These are phyloP conservation scores for Metarhizium sp. DNA, from an alignment of 2,329 filamentous ascomycete genomes.

Conservation along the genomic window DNA sequence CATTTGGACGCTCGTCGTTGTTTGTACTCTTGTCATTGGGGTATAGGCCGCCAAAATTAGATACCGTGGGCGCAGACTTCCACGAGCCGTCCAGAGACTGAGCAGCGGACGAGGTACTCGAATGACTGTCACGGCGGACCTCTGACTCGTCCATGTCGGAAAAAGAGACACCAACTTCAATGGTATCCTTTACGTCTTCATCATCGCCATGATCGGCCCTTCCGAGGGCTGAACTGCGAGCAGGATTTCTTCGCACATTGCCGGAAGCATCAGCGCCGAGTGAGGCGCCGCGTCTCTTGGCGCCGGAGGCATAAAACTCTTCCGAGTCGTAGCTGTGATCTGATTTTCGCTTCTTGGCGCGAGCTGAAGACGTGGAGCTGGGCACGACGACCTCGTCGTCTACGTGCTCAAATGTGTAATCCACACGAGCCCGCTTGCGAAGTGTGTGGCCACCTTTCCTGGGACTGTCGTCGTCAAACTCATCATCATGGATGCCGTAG, in stretches of 20 bases:
- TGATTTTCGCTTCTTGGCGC: slow-evolving; percentile 27
- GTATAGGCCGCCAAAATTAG: neutral
- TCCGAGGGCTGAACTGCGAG: slow-evolving; percentile 27
- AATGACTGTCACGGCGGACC: slow-evolving; percentile 13
- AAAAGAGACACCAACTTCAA: slow-evolving; percentile 40
- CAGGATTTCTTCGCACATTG: slow-evolving; percentile 29
- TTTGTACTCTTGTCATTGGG: neutral
- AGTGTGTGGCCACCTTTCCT: slow-evolving; percentile 51
- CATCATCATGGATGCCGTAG: slow-evolving; percentile 22
- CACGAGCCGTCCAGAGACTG: slow-evolving; percentile 11
- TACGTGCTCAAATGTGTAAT: slow-evolving; percentile 46
- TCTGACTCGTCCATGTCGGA: slow-evolving; percentile 24
- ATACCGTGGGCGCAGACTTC: slow-evolving; percentile 9
- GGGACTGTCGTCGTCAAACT: slow-evolving; percentile 39
- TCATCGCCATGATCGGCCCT: slow-evolving; percentile 27
- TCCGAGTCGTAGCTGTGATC: slow-evolving; percentile 25
- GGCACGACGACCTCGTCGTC: slow-evolving; percentile 35
- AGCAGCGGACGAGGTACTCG: slow-evolving; percentile 20
- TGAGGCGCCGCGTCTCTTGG: slow-evolving; percentile 28
- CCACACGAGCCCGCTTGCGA: slow-evolving; percentile 45
- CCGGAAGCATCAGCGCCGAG: slow-evolving; percentile 25
- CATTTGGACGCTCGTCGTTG: neutral
- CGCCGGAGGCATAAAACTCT: slow-evolving; percentile 16
- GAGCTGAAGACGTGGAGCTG: slow-evolving; percentile 23
- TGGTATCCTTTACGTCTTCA: slow-evolving; percentile 46